phyloP scores from a whole-genome alignment of 2,329 filamentous ascomycete species.

The Hymenoscyphus fructigenus region DNA sequence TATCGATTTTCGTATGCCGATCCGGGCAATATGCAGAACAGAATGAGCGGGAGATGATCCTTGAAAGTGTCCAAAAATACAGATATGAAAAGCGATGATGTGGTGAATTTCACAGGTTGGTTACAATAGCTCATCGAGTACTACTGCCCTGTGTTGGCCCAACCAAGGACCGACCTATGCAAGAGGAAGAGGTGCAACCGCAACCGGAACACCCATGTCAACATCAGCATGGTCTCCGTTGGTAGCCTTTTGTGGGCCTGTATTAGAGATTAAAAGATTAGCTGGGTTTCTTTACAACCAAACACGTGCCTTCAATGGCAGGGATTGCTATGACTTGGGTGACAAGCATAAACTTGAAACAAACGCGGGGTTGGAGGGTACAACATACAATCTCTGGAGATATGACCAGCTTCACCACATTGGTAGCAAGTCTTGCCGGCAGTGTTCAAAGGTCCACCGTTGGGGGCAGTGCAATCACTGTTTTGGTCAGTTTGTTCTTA shows the following conservation, averaged over 20 bases:
- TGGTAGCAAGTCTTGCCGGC: conserved; percentile 98
- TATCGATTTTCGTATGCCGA: conserved; percentile 32
- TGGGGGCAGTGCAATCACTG: conserved; percentile 87
- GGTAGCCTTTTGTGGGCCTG: conserved; percentile 65
- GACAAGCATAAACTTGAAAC: conserved; percentile 2
- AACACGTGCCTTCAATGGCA: neutral
- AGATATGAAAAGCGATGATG: conserved; percentile 31
- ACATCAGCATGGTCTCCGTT: conserved; percentile 47
- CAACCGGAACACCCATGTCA: conserved; percentile 39
- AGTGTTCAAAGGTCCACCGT: conserved; percentile 92
- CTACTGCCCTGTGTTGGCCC: conserved; percentile 33
- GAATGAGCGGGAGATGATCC: conserved; percentile 27
- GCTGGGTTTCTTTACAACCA: neutral
- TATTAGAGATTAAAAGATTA: conserved; percentile 44
- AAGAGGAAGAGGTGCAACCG: conserved; percentile 43
- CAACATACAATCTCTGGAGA: conserved; percentile 68
- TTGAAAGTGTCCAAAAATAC: conserved; percentile 35
- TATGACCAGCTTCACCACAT: conserved; percentile 93
- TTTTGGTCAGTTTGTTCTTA: conserved; percentile 5
- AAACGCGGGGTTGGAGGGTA: conserved; percentile 9
- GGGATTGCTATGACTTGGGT: conserved; percentile 6
- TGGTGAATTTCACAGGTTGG: conserved; percentile 20
- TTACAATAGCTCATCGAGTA: conserved; percentile 37
- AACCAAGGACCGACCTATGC: conserved; percentile 38
- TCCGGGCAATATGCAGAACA: conserved; percentile 31